Base-by-base conservation (phyloP, 2,329 filamentous ascomycete species). In the Elsinoe perseae region DNA sequence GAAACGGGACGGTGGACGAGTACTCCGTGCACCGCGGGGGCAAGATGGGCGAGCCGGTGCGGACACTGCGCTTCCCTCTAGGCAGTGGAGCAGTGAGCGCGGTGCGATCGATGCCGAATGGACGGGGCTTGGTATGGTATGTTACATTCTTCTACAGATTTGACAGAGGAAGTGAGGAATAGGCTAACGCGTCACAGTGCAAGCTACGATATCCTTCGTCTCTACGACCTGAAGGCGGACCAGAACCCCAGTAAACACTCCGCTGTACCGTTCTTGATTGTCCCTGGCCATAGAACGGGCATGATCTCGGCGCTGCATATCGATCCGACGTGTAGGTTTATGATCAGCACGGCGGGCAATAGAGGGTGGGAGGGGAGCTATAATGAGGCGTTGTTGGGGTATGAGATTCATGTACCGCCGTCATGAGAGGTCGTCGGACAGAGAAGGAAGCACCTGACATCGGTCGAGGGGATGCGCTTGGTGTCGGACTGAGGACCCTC, bases 1-100 rank as follows among this genome's bases (percentile, higher is more conserved):
- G 93, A 57, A 97, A 97, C 70, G 82, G 89, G 53, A 95, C 89
- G 0, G 93, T 98, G 0, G 93, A 98, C 63, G 93, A 98, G 71
- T 98, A 87, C 71, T 89, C 83, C 65, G 77, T 98, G 16, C 89
- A 93, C 68, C 89, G 90, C 64, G 62, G 65, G 23, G 60, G 61
- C 14, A 80, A 84, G 1, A 78, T 89, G 1, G 86, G 86, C 72
- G 79, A 82, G 61, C 85, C 91, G 0, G 83, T 87, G 63, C 80
- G 93, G 30, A 82, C 83, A 0, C 87, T 98, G 69, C 90, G 86
- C 64, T 95, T 98, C 61, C 93, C 93, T 1, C 80, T 83, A 23
- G 93, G 92, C 12, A 95, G 89, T 68, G 92, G 92, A 7, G 82
- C 91, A 0, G 90, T 98, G 25, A 95, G 87, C 65, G 89, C 90